Base-by-base conservation (phyloP, 148 eudicot genomes). In the Persicaria maculosa region DNA sequence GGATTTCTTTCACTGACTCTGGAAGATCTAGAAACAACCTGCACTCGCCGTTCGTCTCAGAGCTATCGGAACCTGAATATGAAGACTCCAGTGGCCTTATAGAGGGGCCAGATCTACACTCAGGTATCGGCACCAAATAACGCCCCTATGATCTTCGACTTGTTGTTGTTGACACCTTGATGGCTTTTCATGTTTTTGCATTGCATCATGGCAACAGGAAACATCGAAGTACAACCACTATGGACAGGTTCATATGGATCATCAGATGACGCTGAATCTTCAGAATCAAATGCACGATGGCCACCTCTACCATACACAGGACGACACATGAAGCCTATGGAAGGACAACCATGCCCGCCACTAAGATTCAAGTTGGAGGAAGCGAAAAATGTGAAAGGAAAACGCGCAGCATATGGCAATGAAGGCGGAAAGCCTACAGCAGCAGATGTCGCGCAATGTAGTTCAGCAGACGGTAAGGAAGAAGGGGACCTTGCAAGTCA, bases 1-100 rank as follows among this genome's bases (percentile, higher is more conserved):
- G 82, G 73, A 71, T 81, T 72, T 70, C 85, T 25, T 53, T 65
- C 4, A 65, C 47, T 3, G 43, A 65, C 70, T 65, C 70, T 40
- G 14, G 19, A 14, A 65, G 36, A 65, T 65, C 70, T 65, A 1
- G 70, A 65, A 40, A 65, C 68, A 3, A 10, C 0, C 9, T 36
- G 17, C 68, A 36, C 46, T 65, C 70, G 17, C 70, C 70, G 0
- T 65, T 65, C 31, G 47, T 65, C 46, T 65, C 70, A 15, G 70
- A 65, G 7, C 11, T 65, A 40, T 65, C 46, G 7, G 46, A 65
- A 65, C 45, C 70, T 36, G 45, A 46, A 65, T 45, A 65, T 12
- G 52, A 12, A 48, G 52, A 48, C 52, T 6, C 52, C 52, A 11
- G 12, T 8, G 12, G 9, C 12, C 52, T 8, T 48, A 8, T 12